Percentiles rank a stretch among this genome's conserved stretches.
phyloP scores from a whole-genome alignment of 2,329 filamentous ascomycete species.

The Neopestalotiopsis rosae region DNA sequence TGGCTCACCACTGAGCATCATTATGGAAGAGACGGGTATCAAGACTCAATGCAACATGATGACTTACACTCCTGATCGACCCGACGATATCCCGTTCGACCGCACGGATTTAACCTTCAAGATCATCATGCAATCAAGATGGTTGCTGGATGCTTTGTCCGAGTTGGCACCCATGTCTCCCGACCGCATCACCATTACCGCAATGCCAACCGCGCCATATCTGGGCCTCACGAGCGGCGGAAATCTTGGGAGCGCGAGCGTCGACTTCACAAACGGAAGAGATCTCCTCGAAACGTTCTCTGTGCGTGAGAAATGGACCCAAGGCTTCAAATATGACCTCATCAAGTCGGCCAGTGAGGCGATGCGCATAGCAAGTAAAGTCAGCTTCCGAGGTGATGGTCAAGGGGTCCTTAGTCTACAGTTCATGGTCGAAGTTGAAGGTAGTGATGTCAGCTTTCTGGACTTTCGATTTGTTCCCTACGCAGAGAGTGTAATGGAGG shows the following conservation, averaged over 20 bases:
- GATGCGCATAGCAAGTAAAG: conserved; percentile 93
- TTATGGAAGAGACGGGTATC: conserved; percentile 84
- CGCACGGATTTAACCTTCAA: conserved; percentile 83
- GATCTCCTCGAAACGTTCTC: conserved; percentile 78
- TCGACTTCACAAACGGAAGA: conserved; percentile 69
- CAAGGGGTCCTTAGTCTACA: conserved; percentile 93
- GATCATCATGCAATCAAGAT: conserved; percentile 86
- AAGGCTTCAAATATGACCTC: conserved; percentile 86
- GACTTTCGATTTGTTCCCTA: conserved; percentile 85
- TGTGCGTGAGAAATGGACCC: conserved; percentile 63
- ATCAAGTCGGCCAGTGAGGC: conserved; percentile 86
- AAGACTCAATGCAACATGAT: conserved; percentile 89
- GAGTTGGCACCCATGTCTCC: conserved; percentile 77
- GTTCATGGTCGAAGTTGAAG: conserved; percentile 91
- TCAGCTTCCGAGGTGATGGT: conserved; percentile 85
- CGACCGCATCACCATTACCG: conserved; percentile 71
- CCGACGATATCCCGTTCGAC: conserved; percentile 87
- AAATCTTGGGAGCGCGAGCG: conserved; percentile 65
- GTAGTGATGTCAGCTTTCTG: conserved; percentile 72
- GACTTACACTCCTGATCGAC: conserved; percentile 79
- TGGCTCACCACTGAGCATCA: conserved; percentile 82
- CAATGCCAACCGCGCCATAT: conserved; percentile 68
- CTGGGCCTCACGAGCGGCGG: conserved; percentile 74
- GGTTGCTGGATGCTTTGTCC: conserved; percentile 73
- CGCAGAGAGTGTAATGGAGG: conserved; percentile 61